phyloP scores from a whole-genome alignment of 2,329 filamentous ascomycete genomes.

The Fonsecaea pugnacius region DNA sequence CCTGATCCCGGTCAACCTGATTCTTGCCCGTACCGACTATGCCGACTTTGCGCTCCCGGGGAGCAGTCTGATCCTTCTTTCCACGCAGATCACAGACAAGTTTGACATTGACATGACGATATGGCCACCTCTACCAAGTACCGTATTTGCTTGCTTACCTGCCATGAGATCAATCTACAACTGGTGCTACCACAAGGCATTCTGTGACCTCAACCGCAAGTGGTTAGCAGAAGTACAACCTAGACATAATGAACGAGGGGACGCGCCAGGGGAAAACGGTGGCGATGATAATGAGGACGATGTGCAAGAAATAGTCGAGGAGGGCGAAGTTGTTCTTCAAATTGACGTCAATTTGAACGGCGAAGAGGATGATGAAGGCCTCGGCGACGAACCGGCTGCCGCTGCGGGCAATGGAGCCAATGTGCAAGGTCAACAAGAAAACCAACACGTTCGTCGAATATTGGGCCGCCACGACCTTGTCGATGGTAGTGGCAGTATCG shows the following conservation, averaged over 20 bases:
- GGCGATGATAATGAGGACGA: conserved; percentile 40
- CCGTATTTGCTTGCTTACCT: conserved; percentile 68
- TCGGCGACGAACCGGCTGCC: conserved; percentile 37
- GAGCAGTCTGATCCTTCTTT: conserved; percentile 62
- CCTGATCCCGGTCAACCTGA: conserved; percentile 68
- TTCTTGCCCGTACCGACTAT: conserved; percentile 68
- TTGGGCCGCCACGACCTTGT: conserved; percentile 54
- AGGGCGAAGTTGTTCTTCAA: conserved; percentile 54
- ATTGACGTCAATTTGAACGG: conserved; percentile 57
- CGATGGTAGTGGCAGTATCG: conserved; percentile 60
- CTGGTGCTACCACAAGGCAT: conserved; percentile 63
- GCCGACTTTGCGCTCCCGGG: conserved; percentile 67
- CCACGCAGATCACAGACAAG: conserved; percentile 48
- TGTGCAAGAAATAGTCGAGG: conserved; percentile 40
- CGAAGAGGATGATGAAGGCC: conserved; percentile 48
- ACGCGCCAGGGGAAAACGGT: conserved; percentile 39
- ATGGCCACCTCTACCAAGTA: conserved; percentile 69
- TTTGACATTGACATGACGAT: conserved; percentile 58
- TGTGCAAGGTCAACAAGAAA: conserved; percentile 17
- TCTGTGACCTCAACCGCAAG: conserved; percentile 60
- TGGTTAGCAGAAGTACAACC: conserved; percentile 69
- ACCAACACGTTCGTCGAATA: conserved; percentile 40
- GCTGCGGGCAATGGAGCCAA: conserved; percentile 35
- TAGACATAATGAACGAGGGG: conserved; percentile 46
- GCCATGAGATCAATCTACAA: conserved; percentile 69